Base-by-base conservation (phyloP, 345 rosid genomes). In the Erucastrum elatum region DNA sequence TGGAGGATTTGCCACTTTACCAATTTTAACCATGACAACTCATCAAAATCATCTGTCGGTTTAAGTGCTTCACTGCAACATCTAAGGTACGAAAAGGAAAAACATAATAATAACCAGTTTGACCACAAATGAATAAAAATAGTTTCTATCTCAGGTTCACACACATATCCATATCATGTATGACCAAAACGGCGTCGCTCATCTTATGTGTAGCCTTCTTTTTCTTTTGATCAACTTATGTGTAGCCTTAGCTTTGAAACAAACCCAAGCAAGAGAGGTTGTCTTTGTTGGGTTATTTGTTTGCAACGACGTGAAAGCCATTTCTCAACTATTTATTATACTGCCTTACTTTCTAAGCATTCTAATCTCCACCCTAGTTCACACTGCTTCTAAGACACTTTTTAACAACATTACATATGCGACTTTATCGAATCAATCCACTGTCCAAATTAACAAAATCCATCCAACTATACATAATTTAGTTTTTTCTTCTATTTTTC, bases 241-340 rank as follows among this genome's bases (percentile, higher is more conserved):
- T 41, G 12, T 41, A 66, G 73, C 69, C 82, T 17, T 79, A 46
- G 74, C 77, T 79, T 79, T 73, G 64, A 73, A 73, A 79, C 77
- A 79, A 73, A 46, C 8, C 67, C 37, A 71, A 71, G 56, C 74
- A 72, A 46, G 35, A 46, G 49, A 73, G 59, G 46, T 64, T 73
- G 74, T 73, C 78, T 73, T 67, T 73, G 77, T 55, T 72, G 67
- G 53, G 66, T 78, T 76, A 71, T 71, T 49, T 55, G 82, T 79
- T 44, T 46, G 61, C 70, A 79, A 73, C 74, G 74, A 79, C 70
- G 55, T 73, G 82, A 79, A 79, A 79, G 82, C 82, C 77, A 79
- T 79, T 79, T 79, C 74, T 74, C 82, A 79, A 78, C 82, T 66
- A 33, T 72, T 17, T 17, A 56, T 17, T 67, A 4, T 33, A 41